Percentiles rank a stretch among this genome's conserved stretches.
These are phyloP conservation scores for Saccharomyces hybrid DNA, from an alignment of 1,139 yeast species.

Conservation along the genomic window DNA sequence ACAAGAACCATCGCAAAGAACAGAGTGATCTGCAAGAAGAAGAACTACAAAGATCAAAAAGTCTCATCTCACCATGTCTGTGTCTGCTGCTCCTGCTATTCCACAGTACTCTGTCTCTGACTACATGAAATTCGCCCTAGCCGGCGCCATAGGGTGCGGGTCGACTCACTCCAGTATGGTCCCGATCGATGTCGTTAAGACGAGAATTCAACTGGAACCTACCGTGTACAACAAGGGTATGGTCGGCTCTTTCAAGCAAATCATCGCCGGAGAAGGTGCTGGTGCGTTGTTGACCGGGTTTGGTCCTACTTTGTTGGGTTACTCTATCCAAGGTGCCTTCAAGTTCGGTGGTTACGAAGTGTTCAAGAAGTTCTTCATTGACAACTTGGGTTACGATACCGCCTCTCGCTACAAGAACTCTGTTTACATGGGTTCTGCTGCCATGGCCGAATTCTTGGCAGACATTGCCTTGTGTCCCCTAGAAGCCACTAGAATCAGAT, in stretches of 20 bases:
- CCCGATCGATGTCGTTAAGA: constrained; percentile 76
- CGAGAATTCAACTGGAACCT: constrained; percentile 79
- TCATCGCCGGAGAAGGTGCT: constrained; percentile 65
- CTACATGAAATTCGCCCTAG: constrained; percentile 74
- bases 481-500: constrained; percentile 88
- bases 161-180: constrained; percentile 84
- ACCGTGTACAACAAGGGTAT: constrained; percentile 77
- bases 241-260: constrained; percentile 69
- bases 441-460: constrained; percentile 81
- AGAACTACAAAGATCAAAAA: neutral
- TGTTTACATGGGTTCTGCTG: constrained; percentile 75
- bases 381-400: constrained; percentile 64
- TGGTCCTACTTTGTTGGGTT: constrained; percentile 80
- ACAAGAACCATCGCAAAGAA: neutral
- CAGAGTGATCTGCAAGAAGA: neutral
- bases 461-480: constrained; percentile 84
- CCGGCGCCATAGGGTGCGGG: constrained; percentile 91
- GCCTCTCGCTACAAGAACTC: constrained; percentile 69
- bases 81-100: constrained; percentile 23
- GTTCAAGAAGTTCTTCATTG: constrained; percentile 73
- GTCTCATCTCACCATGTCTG: neutral
- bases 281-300: constrained; percentile 82
- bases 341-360: constrained; percentile 88
- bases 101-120: constrained; percentile 61
- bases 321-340: constrained; percentile 85